Evolutionary conservation across 805 yeast genomes (phyloP).

Genomic region (Candida nemodendra): DNA sequence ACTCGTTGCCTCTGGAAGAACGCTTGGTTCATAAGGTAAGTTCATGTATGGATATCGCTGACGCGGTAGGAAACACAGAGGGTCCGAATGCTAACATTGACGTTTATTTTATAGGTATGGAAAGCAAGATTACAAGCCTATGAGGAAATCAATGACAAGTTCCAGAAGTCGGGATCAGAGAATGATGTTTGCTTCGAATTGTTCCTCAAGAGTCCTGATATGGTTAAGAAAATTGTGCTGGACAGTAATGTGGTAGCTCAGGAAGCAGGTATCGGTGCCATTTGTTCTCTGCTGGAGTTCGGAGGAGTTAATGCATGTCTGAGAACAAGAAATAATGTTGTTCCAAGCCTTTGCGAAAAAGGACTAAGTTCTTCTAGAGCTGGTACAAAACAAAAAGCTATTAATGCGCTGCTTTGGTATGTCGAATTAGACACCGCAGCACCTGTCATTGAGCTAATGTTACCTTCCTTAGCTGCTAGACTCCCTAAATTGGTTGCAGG

Average conservation of each 20-base stretch:
- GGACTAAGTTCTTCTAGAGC: conserved; percentile 74
- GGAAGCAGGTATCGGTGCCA: conserved; percentile 67
- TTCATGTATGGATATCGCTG: conserved; percentile 2
- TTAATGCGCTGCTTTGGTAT: conserved; percentile 58
- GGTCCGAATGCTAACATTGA: background rate
- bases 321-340: conserved; percentile 41
- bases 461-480: conserved; percentile 60
- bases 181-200: conserved; percentile 54
- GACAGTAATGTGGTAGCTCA: conserved; percentile 92
- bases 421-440: conserved; percentile 68
- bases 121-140: conserved; percentile 82
- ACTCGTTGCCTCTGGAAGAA: conserved; percentile 62
- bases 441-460: conserved; percentile 61
- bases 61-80: conserved; percentile 9
- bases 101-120: conserved; percentile 49
- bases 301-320: conserved; percentile 48
- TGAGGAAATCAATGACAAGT: conserved; percentile 55
- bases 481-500: conserved; percentile 80
- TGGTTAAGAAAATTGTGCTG: conserved; percentile 56
- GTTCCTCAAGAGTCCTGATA: conserved; percentile 51
- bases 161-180: conserved; percentile 53
- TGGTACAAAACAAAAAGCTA: conserved; percentile 65
- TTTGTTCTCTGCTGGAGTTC: conserved; percentile 52
- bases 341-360: conserved; percentile 69
- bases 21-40: conserved; percentile 61